These are phyloP conservation scores for Aphanomyces euteiches DNA, from an alignment of 352 stramenopile genomes.

Conservation along the genomic window DNA sequence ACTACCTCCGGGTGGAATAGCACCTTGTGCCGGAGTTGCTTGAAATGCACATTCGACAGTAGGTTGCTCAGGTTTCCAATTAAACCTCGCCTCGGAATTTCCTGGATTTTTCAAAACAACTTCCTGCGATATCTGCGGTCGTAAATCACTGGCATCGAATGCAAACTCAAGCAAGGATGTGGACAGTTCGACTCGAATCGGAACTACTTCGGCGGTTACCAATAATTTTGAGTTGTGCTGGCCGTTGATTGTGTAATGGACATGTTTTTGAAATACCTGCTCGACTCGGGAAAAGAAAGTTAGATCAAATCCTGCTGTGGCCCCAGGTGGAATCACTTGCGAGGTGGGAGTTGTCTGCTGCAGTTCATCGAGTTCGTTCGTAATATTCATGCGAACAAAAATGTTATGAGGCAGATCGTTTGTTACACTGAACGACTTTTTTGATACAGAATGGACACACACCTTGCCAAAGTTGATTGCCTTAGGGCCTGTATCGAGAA, in stretches of 20 bases:
- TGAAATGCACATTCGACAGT: constrained; percentile 36
- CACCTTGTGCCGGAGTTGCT: constrained; percentile 43
- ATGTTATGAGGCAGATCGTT: constrained; percentile 86
- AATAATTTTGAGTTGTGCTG: constrained; percentile 80
- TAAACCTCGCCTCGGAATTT: constrained; percentile 82
- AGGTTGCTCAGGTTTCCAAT: constrained; percentile 51
- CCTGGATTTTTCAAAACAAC: constrained; percentile 87
- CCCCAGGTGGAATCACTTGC: constrained; percentile 81
- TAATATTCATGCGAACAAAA: constrained; percentile 57
- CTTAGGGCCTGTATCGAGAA: constrained; percentile 50
- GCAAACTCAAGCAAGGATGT: constrained; percentile 59
- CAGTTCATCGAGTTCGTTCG: constrained; percentile 54
- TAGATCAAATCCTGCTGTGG: constrained; percentile 87
- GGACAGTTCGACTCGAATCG: constrained; percentile 77
- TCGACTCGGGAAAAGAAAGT: constrained; percentile 68
- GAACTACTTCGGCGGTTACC: constrained; percentile 84
- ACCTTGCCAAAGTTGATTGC: constrained; percentile 90
- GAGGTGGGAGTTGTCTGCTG: constrained; percentile 50
- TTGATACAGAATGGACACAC: constrained; percentile 76
- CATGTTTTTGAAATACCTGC: constrained; percentile 79
- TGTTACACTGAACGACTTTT: constrained; percentile 79
- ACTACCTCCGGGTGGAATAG: constrained; percentile 37
- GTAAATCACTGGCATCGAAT: constrained; percentile 64
- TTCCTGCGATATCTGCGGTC: constrained; percentile 47
- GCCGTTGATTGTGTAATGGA: constrained; percentile 85